Conservation (phyloP, 2,329 filamentous ascomycete genomes). For the Chaetomiaceae sp. region DNA sequence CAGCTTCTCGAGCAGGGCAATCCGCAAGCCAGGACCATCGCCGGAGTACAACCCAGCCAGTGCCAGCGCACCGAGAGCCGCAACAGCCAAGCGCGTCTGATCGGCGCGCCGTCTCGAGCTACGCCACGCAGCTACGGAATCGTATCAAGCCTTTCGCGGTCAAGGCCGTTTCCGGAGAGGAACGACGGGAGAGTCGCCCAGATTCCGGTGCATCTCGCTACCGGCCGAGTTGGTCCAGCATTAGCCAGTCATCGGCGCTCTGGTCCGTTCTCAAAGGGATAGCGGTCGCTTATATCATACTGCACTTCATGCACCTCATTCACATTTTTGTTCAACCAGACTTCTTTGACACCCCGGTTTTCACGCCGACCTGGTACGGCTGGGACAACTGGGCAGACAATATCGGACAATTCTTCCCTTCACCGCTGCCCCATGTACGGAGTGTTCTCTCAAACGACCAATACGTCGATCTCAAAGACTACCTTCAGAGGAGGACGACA, state of each 20-base stretch:
- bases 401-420: constrained; percentile 29
- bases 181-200: background rate
- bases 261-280: constrained; percentile 1
- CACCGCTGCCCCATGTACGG: constrained; percentile 18
- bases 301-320: constrained; percentile 5
- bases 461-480: constrained; percentile 26
- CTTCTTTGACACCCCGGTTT: background rate
- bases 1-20: background rate
- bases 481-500: constrained; percentile 23
- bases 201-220: no score
- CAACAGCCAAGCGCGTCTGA: background rate
- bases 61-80: background rate
- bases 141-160: background rate
- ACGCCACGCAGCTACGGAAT: background rate
- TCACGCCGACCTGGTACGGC: constrained; percentile 26
- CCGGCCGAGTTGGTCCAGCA: background rate
- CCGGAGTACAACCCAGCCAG: background rate
- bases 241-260: background rate
- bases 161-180: background rate
- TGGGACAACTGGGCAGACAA: constrained; percentile 26
- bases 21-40: background rate
- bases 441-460: constrained; percentile 20
- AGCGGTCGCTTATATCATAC: constrained; percentile 3
- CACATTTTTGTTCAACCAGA: constrained; percentile 10
- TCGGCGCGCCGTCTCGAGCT: background rate